Conservation (phyloP, 345 rosid genomes). For the Salix purpurea region DNA sequence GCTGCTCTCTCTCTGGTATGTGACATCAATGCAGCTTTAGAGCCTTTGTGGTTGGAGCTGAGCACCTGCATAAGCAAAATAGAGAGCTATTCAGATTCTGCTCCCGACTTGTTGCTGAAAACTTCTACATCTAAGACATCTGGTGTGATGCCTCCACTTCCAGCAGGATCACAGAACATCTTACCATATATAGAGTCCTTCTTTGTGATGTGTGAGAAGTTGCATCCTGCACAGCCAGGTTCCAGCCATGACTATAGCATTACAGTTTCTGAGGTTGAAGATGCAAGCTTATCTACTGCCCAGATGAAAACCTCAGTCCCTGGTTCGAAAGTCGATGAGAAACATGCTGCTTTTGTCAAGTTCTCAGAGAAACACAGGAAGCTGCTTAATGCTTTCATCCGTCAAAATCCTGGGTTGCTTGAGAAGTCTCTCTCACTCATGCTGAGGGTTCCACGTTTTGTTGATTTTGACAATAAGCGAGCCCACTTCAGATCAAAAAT, state of each 20-base stretch:
- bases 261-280: conserved; percentile 61
- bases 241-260: conserved; percentile 52
- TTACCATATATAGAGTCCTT: conserved; percentile 94
- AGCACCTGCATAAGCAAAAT: conserved; percentile 90
- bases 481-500: conserved; percentile 91
- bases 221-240: conserved; percentile 73
- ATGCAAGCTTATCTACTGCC: conserved; percentile 41
- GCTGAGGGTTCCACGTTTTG: conserved; percentile 90
- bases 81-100: conserved; percentile 74
- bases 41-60: conserved; percentile 86
- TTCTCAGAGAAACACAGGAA: conserved; percentile 93
- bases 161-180: conserved; percentile 93
- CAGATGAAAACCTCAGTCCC: conserved; percentile 54
- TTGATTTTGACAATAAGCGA: conserved; percentile 93
- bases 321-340: conserved; percentile 65
- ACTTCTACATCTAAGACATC: conserved; percentile 48
- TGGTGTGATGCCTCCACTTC: conserved; percentile 72
- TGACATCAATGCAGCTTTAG: conserved; percentile 68
- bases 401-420: conserved; percentile 87
- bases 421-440: conserved; percentile 96
- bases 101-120: conserved; percentile 37
- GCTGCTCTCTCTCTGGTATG: conserved; percentile 60
- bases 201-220: conserved; percentile 81
- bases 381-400: conserved; percentile 84
- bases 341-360: conserved; percentile 67